These are phyloP conservation scores for Poa annua DNA, from an alignment of 176 grass and related monocot genomes.

Conservation along the genomic window DNA sequence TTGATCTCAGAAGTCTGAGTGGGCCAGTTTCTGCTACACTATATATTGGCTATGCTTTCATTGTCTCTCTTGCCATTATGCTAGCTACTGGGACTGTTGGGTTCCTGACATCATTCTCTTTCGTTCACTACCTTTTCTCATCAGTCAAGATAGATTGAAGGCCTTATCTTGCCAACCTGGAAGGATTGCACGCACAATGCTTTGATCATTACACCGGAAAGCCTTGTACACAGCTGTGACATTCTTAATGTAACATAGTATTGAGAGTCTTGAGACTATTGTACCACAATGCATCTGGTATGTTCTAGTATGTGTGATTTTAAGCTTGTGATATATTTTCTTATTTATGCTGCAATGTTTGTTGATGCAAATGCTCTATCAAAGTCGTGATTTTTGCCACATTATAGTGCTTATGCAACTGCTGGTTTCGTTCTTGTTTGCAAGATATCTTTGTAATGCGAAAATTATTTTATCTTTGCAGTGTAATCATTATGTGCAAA, in stretches of 20 bases:
- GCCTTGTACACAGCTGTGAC: slow-evolving; percentile 16
- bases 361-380: not conserved
- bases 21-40: slow-evolving; percentile 78
- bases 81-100: slow-evolving; percentile 81
- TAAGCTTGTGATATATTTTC: slow-evolving; percentile 13
- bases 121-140: slow-evolving; percentile 88
- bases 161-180: slow-evolving; percentile 24
- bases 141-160: slow-evolving; percentile 91
- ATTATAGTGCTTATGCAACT: slow-evolving; percentile 2
- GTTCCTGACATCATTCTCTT: slow-evolving; percentile 79
- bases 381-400: slow-evolving; percentile 2
- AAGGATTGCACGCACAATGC: slow-evolving; percentile 31
- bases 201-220: slow-evolving; percentile 36
- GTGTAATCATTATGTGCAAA: not conserved
- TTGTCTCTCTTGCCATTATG: slow-evolving; percentile 88
- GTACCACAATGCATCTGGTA: slow-evolving; percentile 40
- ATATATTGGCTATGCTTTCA: slow-evolving; percentile 78
- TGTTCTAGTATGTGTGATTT: slow-evolving; percentile 39
- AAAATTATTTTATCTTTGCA: slow-evolving; percentile 6
- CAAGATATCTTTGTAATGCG: not conserved
- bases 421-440: not conserved
- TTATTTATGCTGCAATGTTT: slow-evolving; percentile 1
- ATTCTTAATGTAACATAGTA: slow-evolving; percentile 50
- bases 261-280: slow-evolving; percentile 40
- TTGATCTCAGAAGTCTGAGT: slow-evolving; percentile 88